Percentiles rank a stretch among this genome's conserved stretches.
Evolutionary conservation across 1,284 basidiomycete genomes (phyloP).

Genomic region (Moesziomyces parantarcticus): DNA sequence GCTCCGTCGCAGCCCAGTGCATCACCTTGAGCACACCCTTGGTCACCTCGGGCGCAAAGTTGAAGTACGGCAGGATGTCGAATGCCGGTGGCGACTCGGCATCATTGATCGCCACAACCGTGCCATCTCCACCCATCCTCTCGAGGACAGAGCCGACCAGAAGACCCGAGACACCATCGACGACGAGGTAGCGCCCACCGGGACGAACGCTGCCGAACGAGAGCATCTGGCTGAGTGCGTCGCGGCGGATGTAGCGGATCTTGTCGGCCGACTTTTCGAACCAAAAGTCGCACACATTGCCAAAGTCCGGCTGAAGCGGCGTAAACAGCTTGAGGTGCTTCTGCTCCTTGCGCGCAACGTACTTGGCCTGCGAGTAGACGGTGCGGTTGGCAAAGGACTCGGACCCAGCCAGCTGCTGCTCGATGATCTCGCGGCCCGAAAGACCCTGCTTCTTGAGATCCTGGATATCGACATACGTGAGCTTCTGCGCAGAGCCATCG

Average conservation of each 20-base stretch:
- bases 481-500: constrained; percentile 60
- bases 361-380: constrained; percentile 64
- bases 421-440: constrained; percentile 63
- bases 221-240: constrained; percentile 88
- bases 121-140: constrained; percentile 76
- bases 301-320: constrained; percentile 85
- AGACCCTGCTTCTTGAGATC: constrained; percentile 64
- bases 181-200: constrained; percentile 85
- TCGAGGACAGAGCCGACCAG: constrained; percentile 87
- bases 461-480: constrained; percentile 66
- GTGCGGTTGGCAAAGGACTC: constrained; percentile 60
- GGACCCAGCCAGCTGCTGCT: constrained; percentile 55
- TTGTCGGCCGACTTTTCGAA: constrained; percentile 75
- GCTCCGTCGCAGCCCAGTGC: constrained; percentile 60
- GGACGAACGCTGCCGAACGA: constrained; percentile 84
- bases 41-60: constrained; percentile 69
- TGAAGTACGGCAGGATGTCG: constrained; percentile 85
- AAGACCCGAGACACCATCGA: constrained; percentile 88
- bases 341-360: constrained; percentile 62
- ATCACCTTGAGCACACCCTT: constrained; percentile 41
- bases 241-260: constrained; percentile 85
- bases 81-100: constrained; percentile 92
- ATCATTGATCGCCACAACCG: constrained; percentile 86
- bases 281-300: constrained; percentile 91
- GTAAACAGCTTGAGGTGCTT: constrained; percentile 86